Evolutionary conservation across 768 basidiomycete genomes (phyloP).

Genomic region (Cystobasidium tubakii): DNA sequence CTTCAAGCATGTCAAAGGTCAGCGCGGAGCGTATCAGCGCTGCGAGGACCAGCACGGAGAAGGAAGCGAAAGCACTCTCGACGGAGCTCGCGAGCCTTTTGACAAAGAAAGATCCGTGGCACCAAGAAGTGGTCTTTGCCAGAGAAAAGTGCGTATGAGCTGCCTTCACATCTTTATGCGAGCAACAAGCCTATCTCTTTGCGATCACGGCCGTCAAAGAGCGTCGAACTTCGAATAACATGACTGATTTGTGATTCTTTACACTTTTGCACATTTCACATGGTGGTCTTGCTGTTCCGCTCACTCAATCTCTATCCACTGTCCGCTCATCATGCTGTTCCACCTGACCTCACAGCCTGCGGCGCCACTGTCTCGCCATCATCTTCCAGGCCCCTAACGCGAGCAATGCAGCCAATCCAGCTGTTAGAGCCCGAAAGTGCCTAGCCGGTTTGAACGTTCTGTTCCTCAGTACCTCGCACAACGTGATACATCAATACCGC

Average conservation of each 20-base stretch:
- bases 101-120: constrained; percentile 31
- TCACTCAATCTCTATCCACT: no score
- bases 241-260: no score
- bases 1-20: constrained; percentile 15
- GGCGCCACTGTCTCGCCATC: constrained; percentile 32
- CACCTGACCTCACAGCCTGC: constrained; percentile 10
- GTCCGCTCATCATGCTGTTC: background rate
- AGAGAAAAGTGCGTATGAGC: constrained; percentile 31
- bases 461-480: constrained; percentile 89
- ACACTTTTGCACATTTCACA: no score
- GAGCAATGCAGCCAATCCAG: constrained; percentile 1
- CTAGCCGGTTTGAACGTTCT: constrained; percentile 58
- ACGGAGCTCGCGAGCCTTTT: constrained; percentile 27
- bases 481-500: constrained; percentile 76
- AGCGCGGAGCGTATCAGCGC: constrained; percentile 5
- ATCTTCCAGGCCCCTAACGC: constrained; percentile 19
- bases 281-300: no score
- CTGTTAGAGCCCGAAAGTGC: constrained; percentile 4
- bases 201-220: constrained; percentile 5
- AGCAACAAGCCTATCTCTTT: background rate
- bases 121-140: constrained; percentile 33
- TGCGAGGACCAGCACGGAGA: constrained; percentile 20
- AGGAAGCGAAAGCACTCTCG: constrained; percentile 29
- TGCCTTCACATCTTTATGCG: background rate
- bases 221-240: background rate